phyloP scores from a whole-genome alignment of 345 rosid species.

The Geranium rotundifolium region DNA sequence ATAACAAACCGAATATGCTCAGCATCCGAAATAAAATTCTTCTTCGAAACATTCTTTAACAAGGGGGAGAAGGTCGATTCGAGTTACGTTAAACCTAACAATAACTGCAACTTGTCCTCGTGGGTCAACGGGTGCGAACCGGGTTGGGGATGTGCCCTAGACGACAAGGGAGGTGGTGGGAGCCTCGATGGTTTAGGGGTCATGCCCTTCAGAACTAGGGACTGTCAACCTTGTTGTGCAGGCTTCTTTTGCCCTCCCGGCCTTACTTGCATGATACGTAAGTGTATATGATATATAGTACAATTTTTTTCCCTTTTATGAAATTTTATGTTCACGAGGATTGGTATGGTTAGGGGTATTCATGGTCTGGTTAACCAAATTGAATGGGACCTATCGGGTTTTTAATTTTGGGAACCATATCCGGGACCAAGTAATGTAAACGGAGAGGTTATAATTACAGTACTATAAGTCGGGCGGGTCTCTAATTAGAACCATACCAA shows the following conservation, averaged over 20 bases:
- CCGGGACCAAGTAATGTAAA: no score
- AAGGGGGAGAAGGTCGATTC: constrained; percentile 16
- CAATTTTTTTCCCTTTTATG: no score
- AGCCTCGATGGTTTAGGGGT: constrained; percentile 26
- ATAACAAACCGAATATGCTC: constrained; percentile 55
- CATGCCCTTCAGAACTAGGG: constrained; percentile 49
- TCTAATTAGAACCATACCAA: no score
- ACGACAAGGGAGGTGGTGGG: constrained; percentile 19
- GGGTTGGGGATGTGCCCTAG: constrained; percentile 70
- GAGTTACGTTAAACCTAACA: constrained; percentile 45
- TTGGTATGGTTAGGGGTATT: neutral
- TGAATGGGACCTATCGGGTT: no score
- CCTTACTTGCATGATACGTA: constrained; percentile 93
- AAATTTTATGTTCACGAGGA: neutral
- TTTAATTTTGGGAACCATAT: no score
- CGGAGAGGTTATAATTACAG: no score
- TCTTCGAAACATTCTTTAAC: constrained; percentile 40
- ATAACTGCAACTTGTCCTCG: constrained; percentile 60
- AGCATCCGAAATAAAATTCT: constrained; percentile 68
- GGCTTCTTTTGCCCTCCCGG: constrained; percentile 94
- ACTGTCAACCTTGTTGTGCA: constrained; percentile 84
- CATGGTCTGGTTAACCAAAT: no score
- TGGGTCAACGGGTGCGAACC: constrained; percentile 91
- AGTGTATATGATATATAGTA: constrained; percentile 19
- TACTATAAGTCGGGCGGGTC: no score